A percentile compares a stretch with the other conserved stretches of the same genome.
phyloP scores from a whole-genome alignment of 169 alveolate species.

The Plasmodium inui region DNA sequence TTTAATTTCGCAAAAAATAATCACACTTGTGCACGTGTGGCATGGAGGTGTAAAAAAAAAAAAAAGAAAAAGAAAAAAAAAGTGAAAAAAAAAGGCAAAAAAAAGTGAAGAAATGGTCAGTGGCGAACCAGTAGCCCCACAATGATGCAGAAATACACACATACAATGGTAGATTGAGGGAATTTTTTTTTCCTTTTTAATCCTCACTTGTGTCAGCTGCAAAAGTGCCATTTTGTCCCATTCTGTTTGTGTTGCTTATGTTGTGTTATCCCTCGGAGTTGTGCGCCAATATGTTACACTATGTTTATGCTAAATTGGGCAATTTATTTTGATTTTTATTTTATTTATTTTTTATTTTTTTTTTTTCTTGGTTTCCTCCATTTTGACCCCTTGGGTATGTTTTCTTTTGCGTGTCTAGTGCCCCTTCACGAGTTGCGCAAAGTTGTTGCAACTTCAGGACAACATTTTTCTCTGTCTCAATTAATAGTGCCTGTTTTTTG shows the following conservation, averaged over 20 bases:
- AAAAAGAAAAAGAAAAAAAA: constrained; percentile 5
- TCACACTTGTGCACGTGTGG: constrained; percentile 8
- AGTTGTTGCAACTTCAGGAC: not conserved
- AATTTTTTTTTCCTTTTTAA: not conserved
- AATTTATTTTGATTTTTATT: no score
- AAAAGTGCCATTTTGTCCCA: not conserved
- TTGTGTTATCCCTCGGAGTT: not conserved
- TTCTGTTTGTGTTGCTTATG: constrained; percentile 1
- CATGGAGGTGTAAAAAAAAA: not conserved
- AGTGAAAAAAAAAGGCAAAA: not conserved
- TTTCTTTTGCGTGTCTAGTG: not conserved
- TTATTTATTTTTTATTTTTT: not conserved
- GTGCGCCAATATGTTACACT: not conserved
- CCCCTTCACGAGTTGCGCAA: not conserved
- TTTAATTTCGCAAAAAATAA: not conserved
- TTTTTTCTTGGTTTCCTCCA: not conserved
- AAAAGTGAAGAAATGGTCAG: not conserved
- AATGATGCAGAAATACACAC: not conserved
- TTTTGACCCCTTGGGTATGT: not conserved
- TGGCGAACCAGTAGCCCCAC: not conserved
- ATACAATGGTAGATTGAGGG: not conserved
- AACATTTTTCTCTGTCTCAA: not conserved
- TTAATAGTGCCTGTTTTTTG: not conserved
- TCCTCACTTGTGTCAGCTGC: not conserved
- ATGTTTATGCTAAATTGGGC: not conserved